Conservation (phyloP, 192 early-diverging fungal genomes). For the Coemansia sp. region DNA sequence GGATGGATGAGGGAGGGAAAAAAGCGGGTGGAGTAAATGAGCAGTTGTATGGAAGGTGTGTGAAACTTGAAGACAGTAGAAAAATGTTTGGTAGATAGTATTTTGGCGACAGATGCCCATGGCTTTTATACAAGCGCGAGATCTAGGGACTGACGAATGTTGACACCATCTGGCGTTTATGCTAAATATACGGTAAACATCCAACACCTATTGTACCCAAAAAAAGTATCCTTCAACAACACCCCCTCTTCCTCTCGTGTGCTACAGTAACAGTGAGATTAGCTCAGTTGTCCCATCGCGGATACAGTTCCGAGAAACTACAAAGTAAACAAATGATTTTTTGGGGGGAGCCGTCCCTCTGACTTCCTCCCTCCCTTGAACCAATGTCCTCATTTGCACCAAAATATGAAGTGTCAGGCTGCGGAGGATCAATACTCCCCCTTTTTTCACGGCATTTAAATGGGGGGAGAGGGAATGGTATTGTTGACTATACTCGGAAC, state of each 20-base stretch:
- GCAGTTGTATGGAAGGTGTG: background rate
- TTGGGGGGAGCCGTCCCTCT: background rate
- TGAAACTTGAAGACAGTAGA: constrained; percentile 1
- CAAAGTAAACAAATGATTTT: background rate
- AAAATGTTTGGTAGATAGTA: background rate
- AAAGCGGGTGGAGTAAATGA: background rate
- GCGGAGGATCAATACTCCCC: background rate
- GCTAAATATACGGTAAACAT: background rate
- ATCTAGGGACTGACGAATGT: background rate
- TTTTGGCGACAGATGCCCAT: background rate
- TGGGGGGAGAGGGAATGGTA: background rate
- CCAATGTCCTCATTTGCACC: background rate
- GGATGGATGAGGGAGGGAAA: background rate
- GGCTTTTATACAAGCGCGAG: background rate
- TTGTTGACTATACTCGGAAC: background rate
- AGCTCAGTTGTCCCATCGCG: background rate
- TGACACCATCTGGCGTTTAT: constrained; percentile 9
- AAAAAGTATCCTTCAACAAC: background rate
- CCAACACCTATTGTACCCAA: background rate
- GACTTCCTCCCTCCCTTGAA: background rate
- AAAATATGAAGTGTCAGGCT: background rate
- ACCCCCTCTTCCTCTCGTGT: background rate
- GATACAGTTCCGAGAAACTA: background rate
- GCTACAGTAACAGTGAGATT: background rate
- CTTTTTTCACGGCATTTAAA: background rate